Evolutionary conservation across 345 rosid species (phyloP).

Genomic region (Eucalyptus globulus): DNA sequence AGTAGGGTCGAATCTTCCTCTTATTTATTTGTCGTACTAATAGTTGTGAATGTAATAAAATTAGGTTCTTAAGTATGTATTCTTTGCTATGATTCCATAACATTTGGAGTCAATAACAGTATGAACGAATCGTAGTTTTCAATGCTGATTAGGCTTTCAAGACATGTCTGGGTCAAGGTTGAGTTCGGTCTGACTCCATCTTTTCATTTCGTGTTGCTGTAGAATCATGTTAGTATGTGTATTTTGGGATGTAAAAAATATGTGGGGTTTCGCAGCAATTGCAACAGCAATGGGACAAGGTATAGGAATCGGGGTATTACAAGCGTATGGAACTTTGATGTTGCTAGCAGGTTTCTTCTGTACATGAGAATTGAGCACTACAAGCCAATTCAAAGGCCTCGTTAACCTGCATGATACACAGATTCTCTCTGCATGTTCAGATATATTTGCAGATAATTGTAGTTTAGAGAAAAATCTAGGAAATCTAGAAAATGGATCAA

Average conservation of each 20-base stretch:
- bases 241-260: neutral
- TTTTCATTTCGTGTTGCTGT: neutral
- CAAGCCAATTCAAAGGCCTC: neutral
- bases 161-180: neutral
- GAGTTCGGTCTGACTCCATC: neutral
- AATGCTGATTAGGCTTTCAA: neutral
- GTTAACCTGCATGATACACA: neutral
- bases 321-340: neutral
- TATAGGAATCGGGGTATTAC: neutral
- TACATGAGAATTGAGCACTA: neutral
- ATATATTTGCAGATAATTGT: neutral
- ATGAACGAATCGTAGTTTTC: neutral
- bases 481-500: neutral
- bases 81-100: neutral
- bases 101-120: neutral
- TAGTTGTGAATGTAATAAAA: neutral
- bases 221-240: neutral
- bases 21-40: neutral
- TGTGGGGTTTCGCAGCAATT: neutral
- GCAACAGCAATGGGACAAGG: neutral
- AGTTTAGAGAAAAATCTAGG: neutral
- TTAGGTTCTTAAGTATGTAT: neutral
- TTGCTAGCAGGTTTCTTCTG: neutral
- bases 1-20: neutral
- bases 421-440: neutral